Evolutionary conservation across 1,284 basidiomycete species (phyloP).

Genomic region (Fomitopsis palustris): DNA sequence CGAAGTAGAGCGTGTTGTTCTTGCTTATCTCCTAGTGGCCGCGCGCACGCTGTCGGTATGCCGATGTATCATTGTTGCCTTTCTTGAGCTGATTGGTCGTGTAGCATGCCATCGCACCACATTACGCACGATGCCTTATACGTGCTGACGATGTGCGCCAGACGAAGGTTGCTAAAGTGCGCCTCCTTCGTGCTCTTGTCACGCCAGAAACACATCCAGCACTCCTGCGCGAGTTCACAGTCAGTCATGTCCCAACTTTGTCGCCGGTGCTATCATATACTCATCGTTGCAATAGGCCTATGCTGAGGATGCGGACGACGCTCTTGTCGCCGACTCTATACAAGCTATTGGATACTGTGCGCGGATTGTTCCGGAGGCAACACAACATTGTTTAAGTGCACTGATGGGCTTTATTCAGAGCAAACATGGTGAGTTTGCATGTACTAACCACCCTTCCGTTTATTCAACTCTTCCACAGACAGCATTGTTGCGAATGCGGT

Average conservation of each 20-base stretch:
- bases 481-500: constrained; percentile 75
- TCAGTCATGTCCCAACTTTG: constrained; percentile 33
- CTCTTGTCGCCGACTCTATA: constrained; percentile 69
- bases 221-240: constrained; percentile 79
- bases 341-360: constrained; percentile 78
- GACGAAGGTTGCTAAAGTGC: constrained; percentile 74
- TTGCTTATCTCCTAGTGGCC: constrained; percentile 68
- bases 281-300: constrained; percentile 55
- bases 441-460: not conserved
- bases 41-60: constrained; percentile 61
- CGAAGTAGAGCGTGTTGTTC: constrained; percentile 71
- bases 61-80: constrained; percentile 9
- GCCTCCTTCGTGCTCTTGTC: constrained; percentile 63
- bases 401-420: constrained; percentile 79
- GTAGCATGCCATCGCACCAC: constrained; percentile 45
- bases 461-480: constrained; percentile 37
- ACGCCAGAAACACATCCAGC: constrained; percentile 63
- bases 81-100: not conserved
- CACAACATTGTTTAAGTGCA: constrained; percentile 67
- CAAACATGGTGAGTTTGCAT: constrained; percentile 51
- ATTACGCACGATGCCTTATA: constrained; percentile 67
- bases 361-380: constrained; percentile 59
- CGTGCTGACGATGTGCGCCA: constrained; percentile 60
- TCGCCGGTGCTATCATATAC: not conserved
- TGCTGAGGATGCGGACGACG: constrained; percentile 67